Base-by-base conservation (phyloP, 192 early-diverging fungal genomes). In the Coemansia sp. region DNA sequence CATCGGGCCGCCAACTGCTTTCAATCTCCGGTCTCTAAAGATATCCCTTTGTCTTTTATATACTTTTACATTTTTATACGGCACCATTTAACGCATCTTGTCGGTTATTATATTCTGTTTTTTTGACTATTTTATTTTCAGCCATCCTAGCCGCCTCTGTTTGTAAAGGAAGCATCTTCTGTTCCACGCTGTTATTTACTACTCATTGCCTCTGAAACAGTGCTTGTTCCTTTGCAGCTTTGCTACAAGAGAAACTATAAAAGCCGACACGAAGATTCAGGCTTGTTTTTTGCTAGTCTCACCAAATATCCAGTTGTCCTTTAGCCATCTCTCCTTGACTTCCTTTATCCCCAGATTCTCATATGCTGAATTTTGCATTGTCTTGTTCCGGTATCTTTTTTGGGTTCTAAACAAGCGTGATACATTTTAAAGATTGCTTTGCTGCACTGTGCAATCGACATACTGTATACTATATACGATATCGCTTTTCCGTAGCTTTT, bases 91-190 rank as follows among this genome's bases (percentile, higher is more conserved):
- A 2, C 8, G 42, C 42, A 45, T 45, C 5, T 14, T 45, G n/a
- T n/a, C n/a, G n/a, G n/a, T n/a, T n/a, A n/a, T 52, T 52, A 10
- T 50, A 22, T 22, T 17, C 7, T 50, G 7, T 4, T 22, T 20
- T 52, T 52, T 20, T 52, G 5, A 20, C 28, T 52, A 52, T 52
- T 52, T 52, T 28, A 7, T 25, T 52, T 52, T 52, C 51, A 45
- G 42, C 42, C 42, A 45, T 45, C 42, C 5, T 45, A 11, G 42
- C 42, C 42, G 42, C 42, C 42, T 45, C 42, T 45, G 16, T 45
- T 45, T 45, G 42, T 14, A 45, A 45, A 45, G 42, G 8, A 14
- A 16, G 42, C 42, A 45, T 14, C 42, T 45, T 7, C 42, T 11
- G 42, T 45, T 45, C 42, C 42, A 45, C 42, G 16, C 42, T 14